Evolutionary conservation across 2,329 filamentous ascomycete genomes (phyloP), one percentile per base, ranked within the genome.

Genomic region (Talaromyces marneffei): DNA sequence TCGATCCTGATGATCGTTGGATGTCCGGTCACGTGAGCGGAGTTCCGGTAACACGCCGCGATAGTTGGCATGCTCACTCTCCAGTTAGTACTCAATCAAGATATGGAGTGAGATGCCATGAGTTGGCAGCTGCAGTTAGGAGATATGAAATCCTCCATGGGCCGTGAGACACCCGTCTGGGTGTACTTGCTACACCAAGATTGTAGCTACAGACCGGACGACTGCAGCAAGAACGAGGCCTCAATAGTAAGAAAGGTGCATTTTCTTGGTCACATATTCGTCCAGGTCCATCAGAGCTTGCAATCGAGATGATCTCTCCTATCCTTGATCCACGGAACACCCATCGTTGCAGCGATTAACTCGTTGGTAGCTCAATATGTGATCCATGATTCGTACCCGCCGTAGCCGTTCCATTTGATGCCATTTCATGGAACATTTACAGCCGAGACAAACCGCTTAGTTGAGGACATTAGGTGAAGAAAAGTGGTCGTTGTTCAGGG

Each of bases 21-120:
- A 40, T 8, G 35, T 57, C 60, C 60, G 60, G 18, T 62, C 60
- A 62, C 55, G 60, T 62, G 60, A 62, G 29, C 60, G 60, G 60
- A 46, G n/a, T n/a, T 48, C 42, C 23, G 42, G 16, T 8, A 6
- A 4, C 7, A 7, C 3, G 20, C 14, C 12, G 40, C 2, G 10
- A 14, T 25, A 12, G 40, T 44, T 25, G 40, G 40, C 10, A 44
- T 4, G 42, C 23, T n/a, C 12, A 14, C 1, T 27, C 16, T 27
- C 23, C 27, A 2, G 4, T 23, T 46, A 46, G 23, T n/a, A 23
- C 42, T 27, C 42, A n/a, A 27, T 46, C 0, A 7, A 46, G 20
- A 3, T 23, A 27, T 46, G 42, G n/a, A 9, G 14, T 5, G 23
- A 46, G 23, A 25, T 16, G 14, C n/a, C 14, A 14, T 27, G 42